Evolutionary conservation across 2,329 filamentous ascomycete species (phyloP).

Genomic region (Aspergillus ochraceoroseus): DNA sequence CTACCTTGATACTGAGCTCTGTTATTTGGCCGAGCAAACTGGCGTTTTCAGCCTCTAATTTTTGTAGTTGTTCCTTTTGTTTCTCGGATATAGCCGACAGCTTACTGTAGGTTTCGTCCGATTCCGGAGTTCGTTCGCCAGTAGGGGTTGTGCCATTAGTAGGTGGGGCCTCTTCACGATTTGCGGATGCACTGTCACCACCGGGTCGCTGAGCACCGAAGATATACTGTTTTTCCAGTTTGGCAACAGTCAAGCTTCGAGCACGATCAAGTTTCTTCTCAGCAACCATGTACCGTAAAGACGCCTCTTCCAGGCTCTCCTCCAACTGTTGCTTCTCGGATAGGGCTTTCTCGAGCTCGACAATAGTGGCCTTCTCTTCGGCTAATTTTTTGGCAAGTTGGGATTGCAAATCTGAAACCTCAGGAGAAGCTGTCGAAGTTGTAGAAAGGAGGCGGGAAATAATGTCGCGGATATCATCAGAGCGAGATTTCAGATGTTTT

Average conservation of each 20-base stretch:
- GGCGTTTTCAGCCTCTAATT: constrained; percentile 71
- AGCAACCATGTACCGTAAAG: constrained; percentile 85
- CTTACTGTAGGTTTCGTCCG: constrained; percentile 73
- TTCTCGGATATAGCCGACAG: constrained; percentile 70
- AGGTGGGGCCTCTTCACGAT: constrained; percentile 49
- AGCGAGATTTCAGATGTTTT: constrained; percentile 70
- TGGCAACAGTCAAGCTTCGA: constrained; percentile 83
- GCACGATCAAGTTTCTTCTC: constrained; percentile 90
- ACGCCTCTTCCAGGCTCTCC: constrained; percentile 81
- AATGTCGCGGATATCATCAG: constrained; percentile 68
- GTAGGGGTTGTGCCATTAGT: constrained; percentile 53
- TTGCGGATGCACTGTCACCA: constrained; percentile 46
- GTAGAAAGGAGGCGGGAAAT: constrained; percentile 63
- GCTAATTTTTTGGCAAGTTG: constrained; percentile 72
- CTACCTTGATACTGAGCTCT: constrained; percentile 56
- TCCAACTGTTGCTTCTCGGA: constrained; percentile 79
- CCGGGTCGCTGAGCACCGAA: constrained; percentile 55
- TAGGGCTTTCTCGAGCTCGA: constrained; percentile 68
- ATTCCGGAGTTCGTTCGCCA: constrained; percentile 57
- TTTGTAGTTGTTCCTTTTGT: constrained; percentile 82
- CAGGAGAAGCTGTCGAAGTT: constrained; percentile 51
- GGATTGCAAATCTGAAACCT: constrained; percentile 66
- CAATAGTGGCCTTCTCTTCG: constrained; percentile 72
- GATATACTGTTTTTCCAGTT: constrained; percentile 83
- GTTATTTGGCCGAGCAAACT: constrained; percentile 72